Evolutionary conservation across 805 yeast species (phyloP).

Genomic region (Metschnikowia matae): DNA sequence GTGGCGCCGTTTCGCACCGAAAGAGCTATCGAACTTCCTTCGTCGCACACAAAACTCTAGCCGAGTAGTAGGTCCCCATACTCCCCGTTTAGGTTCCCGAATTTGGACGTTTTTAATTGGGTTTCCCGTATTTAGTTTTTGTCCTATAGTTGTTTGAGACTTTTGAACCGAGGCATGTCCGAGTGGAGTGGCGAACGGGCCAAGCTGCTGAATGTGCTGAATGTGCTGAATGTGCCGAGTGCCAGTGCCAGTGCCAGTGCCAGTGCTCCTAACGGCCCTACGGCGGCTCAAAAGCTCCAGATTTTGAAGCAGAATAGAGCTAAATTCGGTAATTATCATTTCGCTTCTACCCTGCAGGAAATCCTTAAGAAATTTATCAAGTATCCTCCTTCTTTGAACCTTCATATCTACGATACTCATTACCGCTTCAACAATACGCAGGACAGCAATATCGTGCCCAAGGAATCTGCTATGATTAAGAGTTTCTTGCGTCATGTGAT

Average conservation of each 20-base stretch:
- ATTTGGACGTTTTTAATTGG: not conserved
- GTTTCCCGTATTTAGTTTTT: too few species aligned
- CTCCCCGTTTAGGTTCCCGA: not conserved
- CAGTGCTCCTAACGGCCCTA: not conserved
- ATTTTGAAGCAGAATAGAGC: conserved; percentile 20
- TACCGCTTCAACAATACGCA: conserved; percentile 83
- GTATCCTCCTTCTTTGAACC: conserved; percentile 75
- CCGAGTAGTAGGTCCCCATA: not conserved
- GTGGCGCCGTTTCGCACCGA: not conserved
- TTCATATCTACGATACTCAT: conserved; percentile 89
- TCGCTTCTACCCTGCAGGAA: conserved; percentile 68
- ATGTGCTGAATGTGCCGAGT: not conserved
- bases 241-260: too few species aligned
- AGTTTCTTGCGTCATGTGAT: conserved; percentile 78
- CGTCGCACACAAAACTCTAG: not conserved
- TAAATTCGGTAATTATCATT: conserved; percentile 42
- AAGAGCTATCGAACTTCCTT: too few species aligned
- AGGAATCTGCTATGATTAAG: conserved; percentile 69
- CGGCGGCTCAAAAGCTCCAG: conserved; percentile 19
- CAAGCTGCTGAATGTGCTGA: not conserved
- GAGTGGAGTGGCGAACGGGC: not conserved
- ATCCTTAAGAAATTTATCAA: conserved; percentile 72
- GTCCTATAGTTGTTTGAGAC: too few species aligned
- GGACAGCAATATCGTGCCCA: conserved; percentile 77
- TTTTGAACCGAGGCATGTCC: not conserved